Conservation (phyloP, 2,329 filamentous ascomycete genomes). For the Diaporthe sp. region DNA sequence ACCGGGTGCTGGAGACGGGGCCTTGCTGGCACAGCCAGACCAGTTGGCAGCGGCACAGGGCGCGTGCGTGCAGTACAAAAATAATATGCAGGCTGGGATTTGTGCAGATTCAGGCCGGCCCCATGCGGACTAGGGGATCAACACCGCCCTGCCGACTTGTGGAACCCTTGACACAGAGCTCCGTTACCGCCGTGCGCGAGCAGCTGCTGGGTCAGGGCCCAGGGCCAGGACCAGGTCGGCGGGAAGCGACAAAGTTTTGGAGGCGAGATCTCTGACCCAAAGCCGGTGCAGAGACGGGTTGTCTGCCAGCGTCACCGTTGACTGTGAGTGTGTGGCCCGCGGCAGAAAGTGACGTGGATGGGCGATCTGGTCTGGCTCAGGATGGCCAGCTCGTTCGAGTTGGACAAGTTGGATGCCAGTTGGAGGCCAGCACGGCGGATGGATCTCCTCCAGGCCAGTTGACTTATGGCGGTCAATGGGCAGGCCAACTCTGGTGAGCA, state of each 20-base stretch:
- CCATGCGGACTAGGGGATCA: conserved; percentile 37
- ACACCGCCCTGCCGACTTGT: conserved; percentile 30
- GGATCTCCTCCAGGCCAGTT: background rate
- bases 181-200: conserved; percentile 40
- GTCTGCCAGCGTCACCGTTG: conserved; percentile 1
- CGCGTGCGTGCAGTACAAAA: conserved; percentile 17
- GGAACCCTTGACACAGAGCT: conserved; percentile 38
- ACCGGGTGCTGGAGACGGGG: conserved; percentile 30
- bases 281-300: background rate
- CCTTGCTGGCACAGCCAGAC: background rate
- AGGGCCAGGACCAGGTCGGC: conserved; percentile 35
- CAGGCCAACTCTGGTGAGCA: conserved; percentile 1
- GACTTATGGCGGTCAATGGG: conserved; percentile 27
- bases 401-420: background rate
- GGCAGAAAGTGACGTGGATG: conserved; percentile 11
- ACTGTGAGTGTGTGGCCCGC: background rate
- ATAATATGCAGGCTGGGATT: conserved; percentile 39
- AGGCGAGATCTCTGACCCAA: conserved; percentile 1
- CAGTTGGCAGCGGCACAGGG: conserved; percentile 35
- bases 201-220: background rate
- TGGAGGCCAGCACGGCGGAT: conserved; percentile 10
- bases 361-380: conserved; percentile 6
- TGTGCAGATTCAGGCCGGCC: conserved; percentile 31
- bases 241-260: conserved; percentile 19
- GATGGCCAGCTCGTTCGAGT: conserved; percentile 3